phyloP scores from a whole-genome alignment of 805 yeast species.

The Candida jianshihensis region DNA sequence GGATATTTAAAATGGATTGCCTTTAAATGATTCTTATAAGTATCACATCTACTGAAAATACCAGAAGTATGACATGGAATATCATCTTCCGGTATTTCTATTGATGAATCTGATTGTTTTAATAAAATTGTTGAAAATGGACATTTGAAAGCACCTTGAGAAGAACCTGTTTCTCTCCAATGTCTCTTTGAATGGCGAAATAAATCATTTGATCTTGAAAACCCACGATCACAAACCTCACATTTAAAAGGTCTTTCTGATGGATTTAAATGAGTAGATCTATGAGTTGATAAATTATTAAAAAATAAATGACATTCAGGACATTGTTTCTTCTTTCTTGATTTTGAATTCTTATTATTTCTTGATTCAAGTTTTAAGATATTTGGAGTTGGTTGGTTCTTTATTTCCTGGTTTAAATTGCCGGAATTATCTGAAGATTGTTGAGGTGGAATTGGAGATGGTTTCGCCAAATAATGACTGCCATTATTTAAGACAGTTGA shows the following conservation, averaged over 20 bases:
- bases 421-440: slow-evolving; percentile 2
- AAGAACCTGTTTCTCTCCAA: slow-evolving; percentile 65
- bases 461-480: neutral
- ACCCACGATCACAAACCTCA: slow-evolving; percentile 72
- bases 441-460: slow-evolving; percentile 1
- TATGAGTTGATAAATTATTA: slow-evolving; percentile 78
- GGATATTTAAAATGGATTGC: slow-evolving; percentile 90
- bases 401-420: neutral
- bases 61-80: slow-evolving; percentile 72
- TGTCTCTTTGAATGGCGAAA: slow-evolving; percentile 83
- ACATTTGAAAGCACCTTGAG: slow-evolving; percentile 67
- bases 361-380: too few relatives aligned
- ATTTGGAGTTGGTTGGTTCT: too few relatives aligned
- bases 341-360: slow-evolving; percentile 15
- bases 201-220: slow-evolving; percentile 82
- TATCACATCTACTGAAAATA: slow-evolving; percentile 82
- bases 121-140: slow-evolving; percentile 48
- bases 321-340: slow-evolving; percentile 64
- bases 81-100: neutral
- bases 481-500: slow-evolving; percentile 7
- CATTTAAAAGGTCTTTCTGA: slow-evolving; percentile 74
- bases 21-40: slow-evolving; percentile 84
- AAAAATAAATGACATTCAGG: slow-evolving; percentile 62
- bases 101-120: neutral
- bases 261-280: slow-evolving; percentile 68